Evolutionary conservation across 495 filamentous ascomycete species (phyloP).

Genomic region (Lichina pygmaea): DNA sequence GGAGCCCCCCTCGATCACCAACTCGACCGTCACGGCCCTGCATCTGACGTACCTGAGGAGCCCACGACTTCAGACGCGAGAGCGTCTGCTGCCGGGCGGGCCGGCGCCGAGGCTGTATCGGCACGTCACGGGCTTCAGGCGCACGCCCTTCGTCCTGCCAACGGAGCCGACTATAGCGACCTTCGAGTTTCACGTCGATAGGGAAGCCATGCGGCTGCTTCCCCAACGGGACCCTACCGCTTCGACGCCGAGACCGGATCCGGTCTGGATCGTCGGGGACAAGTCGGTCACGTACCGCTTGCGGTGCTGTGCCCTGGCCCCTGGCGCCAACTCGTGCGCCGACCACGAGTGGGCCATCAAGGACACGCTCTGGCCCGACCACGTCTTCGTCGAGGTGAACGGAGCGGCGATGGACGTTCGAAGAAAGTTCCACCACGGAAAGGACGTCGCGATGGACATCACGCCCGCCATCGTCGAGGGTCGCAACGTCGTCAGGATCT

Average conservation of each 20-base stretch:
- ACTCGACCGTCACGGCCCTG: slow-evolving; percentile 8
- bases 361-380: slow-evolving; percentile 44
- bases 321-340: not conserved
- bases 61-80: slow-evolving; percentile 7
- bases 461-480: slow-evolving; percentile 24
- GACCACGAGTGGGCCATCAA: slow-evolving; percentile 25
- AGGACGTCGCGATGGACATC: slow-evolving; percentile 50
- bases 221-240: no score
- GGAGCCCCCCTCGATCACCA: not conserved
- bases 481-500: slow-evolving; percentile 28
- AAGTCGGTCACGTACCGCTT: slow-evolving; percentile 5
- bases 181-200: not conserved
- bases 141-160: no score
- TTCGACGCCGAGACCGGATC: not conserved
- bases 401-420: slow-evolving; percentile 22
- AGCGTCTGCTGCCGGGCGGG: not conserved
- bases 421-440: slow-evolving; percentile 38
- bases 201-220: no score
- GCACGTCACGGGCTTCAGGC: slow-evolving; percentile 8
- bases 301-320: not conserved
- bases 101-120: slow-evolving; percentile 7
- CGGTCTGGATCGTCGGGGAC: not conserved
- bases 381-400: slow-evolving; percentile 47
- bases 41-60: slow-evolving; percentile 14
- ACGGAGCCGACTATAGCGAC: not conserved